Evolutionary conservation across 2,329 filamentous ascomycete species (phyloP), one percentile per base, ranked within the genome.

Genomic region (Leptosphaerulina australis): DNA sequence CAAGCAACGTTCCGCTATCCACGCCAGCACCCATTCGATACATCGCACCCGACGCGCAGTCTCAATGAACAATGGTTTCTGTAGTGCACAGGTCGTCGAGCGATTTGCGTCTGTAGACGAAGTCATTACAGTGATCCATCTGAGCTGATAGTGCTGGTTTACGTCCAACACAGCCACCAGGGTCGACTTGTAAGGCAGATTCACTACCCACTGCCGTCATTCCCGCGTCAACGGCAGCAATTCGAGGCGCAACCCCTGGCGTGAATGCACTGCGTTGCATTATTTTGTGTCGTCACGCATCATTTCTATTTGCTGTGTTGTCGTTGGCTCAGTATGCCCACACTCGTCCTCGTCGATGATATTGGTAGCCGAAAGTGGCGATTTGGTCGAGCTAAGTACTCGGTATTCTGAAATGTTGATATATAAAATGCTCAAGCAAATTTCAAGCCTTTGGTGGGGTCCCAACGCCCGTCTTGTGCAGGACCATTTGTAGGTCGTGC

Each of bases 391-490:
- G 10, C 18, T 20, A 2, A 28, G 3, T 28, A 25, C 20, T 31
- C 9, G n/a, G 6, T 4, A 14, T 9, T 9, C 21, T 17, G 8
- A n/a, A 12, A 17, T 39, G 3, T 8, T 11, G 17, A 18, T 24
- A 2, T 34, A 41, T n/a, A 18, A 8, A 24, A n/a, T 20, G 8
- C 9, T 51, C 30, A 75, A 53, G 67, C 71, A 66, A 75, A 75
- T 40, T 73, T 72, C 43, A 75, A 53, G 5, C 71, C 71, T 44
- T 73, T 63, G 1, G 66, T 59, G 28, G 72, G 70, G 55, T 75
- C 73, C 73, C 72, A 74, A n/a, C 71, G 65, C 30, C 63, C 70
- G 50, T 71, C 68, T 33, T 71, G 66, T 20, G 67, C 53, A 52
- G 69, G 69, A 4, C 70, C 70, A 18, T 65, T 65, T n/a, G 60